phyloP scores from a whole-genome alignment of 352 stramenopile genomes.

The Phytopythium litorale region DNA sequence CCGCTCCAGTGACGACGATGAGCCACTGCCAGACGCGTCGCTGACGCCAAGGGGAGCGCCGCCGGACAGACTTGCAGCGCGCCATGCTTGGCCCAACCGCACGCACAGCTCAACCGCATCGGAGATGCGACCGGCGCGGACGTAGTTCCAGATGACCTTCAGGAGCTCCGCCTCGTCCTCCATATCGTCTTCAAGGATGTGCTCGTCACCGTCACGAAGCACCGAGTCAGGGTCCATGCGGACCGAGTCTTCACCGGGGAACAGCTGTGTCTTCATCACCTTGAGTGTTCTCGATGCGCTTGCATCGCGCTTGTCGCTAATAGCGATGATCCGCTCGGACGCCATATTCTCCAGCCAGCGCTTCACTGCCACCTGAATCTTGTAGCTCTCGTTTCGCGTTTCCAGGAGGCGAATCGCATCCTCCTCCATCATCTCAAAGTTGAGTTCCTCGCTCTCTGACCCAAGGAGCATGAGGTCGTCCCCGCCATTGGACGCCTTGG shows the following conservation, averaged over 20 bases:
- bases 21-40: constrained; percentile 13
- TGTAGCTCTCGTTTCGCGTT: constrained; percentile 55
- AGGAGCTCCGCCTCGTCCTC: constrained; percentile 81
- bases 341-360: constrained; percentile 81
- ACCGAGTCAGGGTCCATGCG: constrained; percentile 71
- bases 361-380: constrained; percentile 69
- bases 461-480: constrained; percentile 38
- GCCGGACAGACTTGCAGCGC: constrained; percentile 71
- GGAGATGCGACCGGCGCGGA: constrained; percentile 58
- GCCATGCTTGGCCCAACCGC: constrained; percentile 69
- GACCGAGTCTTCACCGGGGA: constrained; percentile 22
- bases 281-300: constrained; percentile 56
- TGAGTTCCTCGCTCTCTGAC: constrained; percentile 33
- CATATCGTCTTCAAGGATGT: constrained; percentile 67
- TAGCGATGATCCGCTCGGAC: constrained; percentile 54
- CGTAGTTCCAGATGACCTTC: constrained; percentile 66
- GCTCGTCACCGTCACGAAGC: constrained; percentile 55
- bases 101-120: constrained; percentile 77
- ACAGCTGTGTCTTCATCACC: constrained; percentile 49
- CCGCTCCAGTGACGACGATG: constrained; percentile 34
- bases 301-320: constrained; percentile 53
- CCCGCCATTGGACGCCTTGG: constrained; percentile 16
- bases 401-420: constrained; percentile 66
- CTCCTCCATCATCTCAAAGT: constrained; percentile 78
- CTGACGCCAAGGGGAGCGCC: constrained; percentile 53